Conservation (phyloP, 495 filamentous ascomycete species). For the Penicillium manginii region DNA sequence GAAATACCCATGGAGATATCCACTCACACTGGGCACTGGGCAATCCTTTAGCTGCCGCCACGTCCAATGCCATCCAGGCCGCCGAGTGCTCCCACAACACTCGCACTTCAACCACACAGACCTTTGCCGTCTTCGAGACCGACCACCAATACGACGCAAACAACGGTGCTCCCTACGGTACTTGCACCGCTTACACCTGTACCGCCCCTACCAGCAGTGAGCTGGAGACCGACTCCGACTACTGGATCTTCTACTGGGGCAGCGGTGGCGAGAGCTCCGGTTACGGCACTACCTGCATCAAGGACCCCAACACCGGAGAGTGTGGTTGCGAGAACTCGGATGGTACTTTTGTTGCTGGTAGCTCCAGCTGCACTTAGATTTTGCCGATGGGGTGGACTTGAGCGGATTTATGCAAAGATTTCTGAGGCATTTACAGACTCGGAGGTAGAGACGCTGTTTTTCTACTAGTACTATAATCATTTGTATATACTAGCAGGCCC, state of each 20-base stretch:
- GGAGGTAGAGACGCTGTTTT: too few species aligned
- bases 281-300: constrained; percentile 37
- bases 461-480: too few species aligned
- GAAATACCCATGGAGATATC: too few species aligned
- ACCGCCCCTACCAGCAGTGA: constrained; percentile 26
- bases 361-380: constrained; percentile 29
- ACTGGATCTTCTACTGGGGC: constrained; percentile 44
- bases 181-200: constrained; percentile 43
- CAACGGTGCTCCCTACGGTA: constrained; percentile 41
- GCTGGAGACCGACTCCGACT: constrained; percentile 30
- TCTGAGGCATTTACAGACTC: neutral
- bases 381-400: neutral
- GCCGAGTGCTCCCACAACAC: constrained; percentile 47
- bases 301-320: constrained; percentile 34
- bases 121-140: constrained; percentile 41
- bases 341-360: constrained; percentile 38
- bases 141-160: constrained; percentile 39
- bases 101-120: constrained; percentile 36
- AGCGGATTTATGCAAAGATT: neutral
- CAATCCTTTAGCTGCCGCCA: constrained; percentile 27
- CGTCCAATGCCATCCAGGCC: constrained; percentile 41
- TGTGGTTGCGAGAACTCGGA: constrained; percentile 45
- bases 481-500: too few species aligned
- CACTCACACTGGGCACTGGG: too few species aligned
- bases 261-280: constrained; percentile 30